phyloP scores from a whole-genome alignment of 2,329 filamentous ascomycete species.

The Apiospora phragmitis region DNA sequence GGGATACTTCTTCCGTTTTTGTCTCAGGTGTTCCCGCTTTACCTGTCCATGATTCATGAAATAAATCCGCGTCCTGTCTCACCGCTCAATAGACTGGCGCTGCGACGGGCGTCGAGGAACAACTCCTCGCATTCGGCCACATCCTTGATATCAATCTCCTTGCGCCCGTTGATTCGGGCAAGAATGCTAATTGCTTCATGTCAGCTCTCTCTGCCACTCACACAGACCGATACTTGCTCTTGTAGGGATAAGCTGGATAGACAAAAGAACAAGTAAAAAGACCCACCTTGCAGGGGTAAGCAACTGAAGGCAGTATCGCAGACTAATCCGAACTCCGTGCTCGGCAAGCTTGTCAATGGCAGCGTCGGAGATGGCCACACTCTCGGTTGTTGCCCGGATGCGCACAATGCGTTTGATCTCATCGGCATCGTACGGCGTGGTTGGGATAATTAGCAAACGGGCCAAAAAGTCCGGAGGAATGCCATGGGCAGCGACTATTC shows the following conservation, averaged over 20 bases:
- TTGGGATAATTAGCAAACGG: constrained; percentile 93
- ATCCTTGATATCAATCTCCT: constrained; percentile 75
- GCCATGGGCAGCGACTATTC: constrained; percentile 85
- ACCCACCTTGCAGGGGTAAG: constrained; percentile 77
- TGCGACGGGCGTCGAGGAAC: constrained; percentile 80
- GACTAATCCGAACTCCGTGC: constrained; percentile 83
- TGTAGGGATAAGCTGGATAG: background rate
- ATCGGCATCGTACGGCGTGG: constrained; percentile 80
- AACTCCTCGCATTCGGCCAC: constrained; percentile 80
- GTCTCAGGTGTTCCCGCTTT: constrained; percentile 20
- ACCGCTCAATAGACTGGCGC: constrained; percentile 66
- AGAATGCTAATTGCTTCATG: constrained; percentile 63
- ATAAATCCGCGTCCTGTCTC: constrained; percentile 67
- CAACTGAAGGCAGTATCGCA: constrained; percentile 91
- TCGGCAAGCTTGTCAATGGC: constrained; percentile 86
- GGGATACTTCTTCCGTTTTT: constrained; percentile 15
- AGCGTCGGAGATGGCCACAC: constrained; percentile 74
- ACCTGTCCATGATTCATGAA: constrained; percentile 42
- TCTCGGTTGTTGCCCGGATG: constrained; percentile 80
- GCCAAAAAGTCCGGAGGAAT: constrained; percentile 92
- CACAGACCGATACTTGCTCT: constrained; percentile 17
- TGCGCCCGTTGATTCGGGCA: constrained; percentile 78
- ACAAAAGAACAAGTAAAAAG: constrained; percentile 26
- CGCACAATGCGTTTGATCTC: constrained; percentile 93
- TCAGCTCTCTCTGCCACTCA: constrained; percentile 21